Evolutionary conservation across 2,329 filamentous ascomycete genomes (phyloP).

Genomic region (Metarhizium anisopliae): DNA sequence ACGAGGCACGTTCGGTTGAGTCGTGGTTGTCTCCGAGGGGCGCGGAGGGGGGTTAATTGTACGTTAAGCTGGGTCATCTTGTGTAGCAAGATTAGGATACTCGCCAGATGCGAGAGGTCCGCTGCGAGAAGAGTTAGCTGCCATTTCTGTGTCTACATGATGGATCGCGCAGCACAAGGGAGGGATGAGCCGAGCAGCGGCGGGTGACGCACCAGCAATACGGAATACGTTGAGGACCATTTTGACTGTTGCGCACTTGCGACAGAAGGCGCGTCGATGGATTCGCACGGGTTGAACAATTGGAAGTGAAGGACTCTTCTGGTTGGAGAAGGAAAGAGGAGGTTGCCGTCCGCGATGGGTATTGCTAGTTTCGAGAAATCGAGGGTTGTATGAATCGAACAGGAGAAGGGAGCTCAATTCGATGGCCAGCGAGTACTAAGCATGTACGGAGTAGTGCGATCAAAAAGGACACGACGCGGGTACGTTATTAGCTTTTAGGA

Average conservation of each 20-base stretch:
- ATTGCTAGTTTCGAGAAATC: neutral
- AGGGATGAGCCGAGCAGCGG: neutral
- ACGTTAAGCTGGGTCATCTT: slow-evolving; percentile 95
- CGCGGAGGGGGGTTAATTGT: slow-evolving; percentile 20
- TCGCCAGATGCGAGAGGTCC: slow-evolving; percentile 91
- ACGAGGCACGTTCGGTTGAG: neutral
- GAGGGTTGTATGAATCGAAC: neutral
- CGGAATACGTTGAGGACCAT: slow-evolving; percentile 52
- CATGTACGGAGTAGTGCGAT: neutral
- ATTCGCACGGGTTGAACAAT: neutral
- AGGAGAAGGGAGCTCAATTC: slow-evolving; percentile 2
- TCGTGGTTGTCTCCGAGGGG: slow-evolving; percentile 1
- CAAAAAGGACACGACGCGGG: slow-evolving; percentile 10
- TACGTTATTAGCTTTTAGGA: neutral
- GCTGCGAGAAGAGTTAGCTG: slow-evolving; percentile 39
- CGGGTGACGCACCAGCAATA: slow-evolving; percentile 38
- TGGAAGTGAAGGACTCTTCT: neutral
- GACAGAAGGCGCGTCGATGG: neutral
- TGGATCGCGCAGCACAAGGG: slow-evolving; percentile 8
- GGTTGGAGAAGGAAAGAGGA: neutral
- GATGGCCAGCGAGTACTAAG: neutral
- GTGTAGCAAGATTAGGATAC: slow-evolving; percentile 88
- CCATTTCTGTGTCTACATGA: neutral
- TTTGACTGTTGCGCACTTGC: slow-evolving; percentile 6
- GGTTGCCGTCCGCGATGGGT: neutral